Base-by-base conservation (phyloP, 1,284 basidiomycete genomes). In the Mrakiaceae sp. region DNA sequence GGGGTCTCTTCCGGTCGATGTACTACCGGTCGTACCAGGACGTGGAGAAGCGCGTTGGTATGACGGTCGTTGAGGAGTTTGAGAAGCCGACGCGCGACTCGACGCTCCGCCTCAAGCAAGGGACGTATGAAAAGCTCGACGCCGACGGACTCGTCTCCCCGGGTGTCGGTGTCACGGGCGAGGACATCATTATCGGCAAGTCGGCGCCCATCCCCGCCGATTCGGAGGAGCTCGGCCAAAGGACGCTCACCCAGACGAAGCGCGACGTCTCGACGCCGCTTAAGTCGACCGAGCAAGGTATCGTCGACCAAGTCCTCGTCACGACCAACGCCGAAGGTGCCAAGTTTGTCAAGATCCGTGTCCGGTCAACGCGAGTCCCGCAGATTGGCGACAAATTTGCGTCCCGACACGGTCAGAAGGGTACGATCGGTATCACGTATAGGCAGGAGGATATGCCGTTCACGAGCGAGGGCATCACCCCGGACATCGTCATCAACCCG, bases 391-490 rank as follows among this genome's bases (percentile, higher is more conserved):
- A 99, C 82, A 99, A 99, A 79, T 99, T 99, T 74, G 96, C 95
- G 5, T 99, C 95, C 65, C 89, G 95, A 73, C 96, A 99, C 76
- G 96, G 96, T 73, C 95, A 99, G 79, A 99, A 99, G 81, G 95
- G 96, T 79, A 98, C 95, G 2, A 94, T 98, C 69, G 95, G 95
- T 78, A 97, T 99, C 77, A 97, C 94, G 0, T 98, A 98, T 74
- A 87, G 95, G 60, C 96, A 98, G 76, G 96, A 99, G 77, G 95
- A 99, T 76, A 98, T 99, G 95, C 95, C 95, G 46, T 99, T 98
- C 80, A 96, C 93, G 4, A 84, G 86, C 4, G 92, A 98, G 74
- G 96, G 96, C 67, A 90, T 98, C 71, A 89, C 89, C 5, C 95
- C 95, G 2, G 95, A 99, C 75, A 83, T 98, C 72, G 85, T 99